A percentile compares a stretch with the other conserved stretches of the same genome.
Conservation (phyloP, 352 stramenopile genomes). For the Pythium rhizo-oryzae region DNA sequence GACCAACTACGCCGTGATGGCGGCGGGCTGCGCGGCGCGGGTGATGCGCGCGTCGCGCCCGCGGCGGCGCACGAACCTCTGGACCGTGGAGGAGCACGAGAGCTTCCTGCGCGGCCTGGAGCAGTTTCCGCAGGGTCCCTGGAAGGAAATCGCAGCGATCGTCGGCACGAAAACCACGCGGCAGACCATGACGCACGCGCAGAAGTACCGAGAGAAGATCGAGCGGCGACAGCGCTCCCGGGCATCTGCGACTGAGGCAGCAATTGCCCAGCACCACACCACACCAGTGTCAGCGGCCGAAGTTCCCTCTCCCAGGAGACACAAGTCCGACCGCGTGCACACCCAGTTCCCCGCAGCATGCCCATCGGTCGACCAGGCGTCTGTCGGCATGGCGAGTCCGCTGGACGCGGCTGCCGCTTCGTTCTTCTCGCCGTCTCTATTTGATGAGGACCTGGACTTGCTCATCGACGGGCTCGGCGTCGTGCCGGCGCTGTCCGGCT, state of each 20-base stretch:
- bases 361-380: background rate
- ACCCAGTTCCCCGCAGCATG: background rate
- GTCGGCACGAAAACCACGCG: conserved; percentile 19
- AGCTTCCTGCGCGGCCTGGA: conserved; percentile 55
- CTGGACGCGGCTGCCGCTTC: background rate
- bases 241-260: background rate
- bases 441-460: background rate
- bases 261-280: background rate
- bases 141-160: conserved; percentile 50
- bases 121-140: conserved; percentile 47
- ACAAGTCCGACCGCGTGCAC: too few species aligned
- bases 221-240: background rate
- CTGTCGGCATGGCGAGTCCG: background rate
- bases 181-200: conserved; percentile 56
- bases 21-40: background rate
- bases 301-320: background rate
- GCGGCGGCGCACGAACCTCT: conserved; percentile 23
- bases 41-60: background rate
- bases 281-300: background rate
- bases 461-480: background rate
- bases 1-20: conserved; percentile 1
- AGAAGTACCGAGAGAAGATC: conserved; percentile 44
- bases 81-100: conserved; percentile 56
- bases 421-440: background rate
- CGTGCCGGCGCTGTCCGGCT: background rate